Percentiles rank a stretch among this genome's conserved stretches.
phyloP scores from a whole-genome alignment of 495 filamentous ascomycete genomes.

The Tuber borchii region DNA sequence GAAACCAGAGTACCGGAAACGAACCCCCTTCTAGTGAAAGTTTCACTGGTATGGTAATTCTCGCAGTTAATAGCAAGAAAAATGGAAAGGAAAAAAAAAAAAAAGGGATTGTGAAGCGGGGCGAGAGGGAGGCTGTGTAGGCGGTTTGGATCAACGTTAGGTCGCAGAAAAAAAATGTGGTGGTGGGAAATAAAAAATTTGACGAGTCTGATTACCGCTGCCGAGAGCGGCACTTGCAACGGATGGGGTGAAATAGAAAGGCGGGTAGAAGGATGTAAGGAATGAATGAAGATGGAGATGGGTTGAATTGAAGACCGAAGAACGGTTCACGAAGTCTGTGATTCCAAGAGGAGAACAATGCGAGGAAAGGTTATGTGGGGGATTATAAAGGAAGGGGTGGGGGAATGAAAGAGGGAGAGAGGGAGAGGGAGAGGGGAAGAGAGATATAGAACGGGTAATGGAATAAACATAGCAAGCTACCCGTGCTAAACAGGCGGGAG shows the following conservation, averaged over 20 bases:
- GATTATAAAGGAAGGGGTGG: neutral
- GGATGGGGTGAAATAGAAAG: neutral
- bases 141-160: neutral
- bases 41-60: neutral
- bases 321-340: neutral
- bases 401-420: neutral
- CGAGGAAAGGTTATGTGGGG: neutral
- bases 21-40: neutral
- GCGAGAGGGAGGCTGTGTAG: constrained; percentile 1
- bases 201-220: constrained; percentile 4
- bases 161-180: neutral
- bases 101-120: neutral
- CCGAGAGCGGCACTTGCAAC: neutral
- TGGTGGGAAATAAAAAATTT: neutral
- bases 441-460: neutral
- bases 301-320: neutral
- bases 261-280: neutral
- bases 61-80: neutral
- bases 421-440: neutral
- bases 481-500: no score
- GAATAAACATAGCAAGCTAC: neutral
- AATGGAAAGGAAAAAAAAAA: neutral
- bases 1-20: neutral
- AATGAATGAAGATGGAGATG: neutral
- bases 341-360: neutral